Percentiles rank a stretch among this genome's conserved stretches.
Conservation (phyloP, 2,329 filamentous ascomycete species). For the Penicillium occitanis region DNA sequence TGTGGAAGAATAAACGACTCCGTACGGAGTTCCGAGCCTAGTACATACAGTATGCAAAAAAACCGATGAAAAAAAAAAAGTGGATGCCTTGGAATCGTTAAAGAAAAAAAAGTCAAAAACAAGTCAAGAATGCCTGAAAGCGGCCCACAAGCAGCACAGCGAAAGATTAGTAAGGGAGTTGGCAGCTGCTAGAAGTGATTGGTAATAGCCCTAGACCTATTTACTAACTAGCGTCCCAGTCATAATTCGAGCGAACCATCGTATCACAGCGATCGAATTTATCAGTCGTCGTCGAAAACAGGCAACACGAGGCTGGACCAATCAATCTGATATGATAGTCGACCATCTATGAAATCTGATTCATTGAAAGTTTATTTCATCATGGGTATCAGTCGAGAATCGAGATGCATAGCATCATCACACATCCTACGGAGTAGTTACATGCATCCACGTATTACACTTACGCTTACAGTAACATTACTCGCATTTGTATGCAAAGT, state of each 20-base stretch:
- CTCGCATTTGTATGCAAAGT: neutral
- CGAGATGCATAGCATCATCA: neutral
- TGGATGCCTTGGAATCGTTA: neutral
- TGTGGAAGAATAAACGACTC: constrained; percentile 1
- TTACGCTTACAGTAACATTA: neutral
- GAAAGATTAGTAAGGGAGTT: neutral
- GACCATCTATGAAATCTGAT: neutral
- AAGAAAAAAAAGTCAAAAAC: neutral
- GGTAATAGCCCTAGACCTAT: neutral
- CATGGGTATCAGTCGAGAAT: neutral
- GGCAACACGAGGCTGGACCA: neutral
- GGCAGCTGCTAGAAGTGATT: neutral
- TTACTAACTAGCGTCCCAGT: neutral
- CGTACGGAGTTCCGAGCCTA: neutral
- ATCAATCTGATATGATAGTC: neutral
- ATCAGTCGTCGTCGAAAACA: neutral
- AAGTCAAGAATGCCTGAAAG: constrained; percentile 7
- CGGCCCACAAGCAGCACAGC: neutral
- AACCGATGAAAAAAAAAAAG: neutral
- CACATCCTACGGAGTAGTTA: neutral
- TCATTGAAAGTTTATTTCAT: neutral
- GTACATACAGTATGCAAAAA: neutral
- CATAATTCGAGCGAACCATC: neutral
- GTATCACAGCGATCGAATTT: neutral
- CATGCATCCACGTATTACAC: neutral